phyloP scores from a whole-genome alignment of 371 early-diverging fungal genomes.

The Coemansia sp. region DNA sequence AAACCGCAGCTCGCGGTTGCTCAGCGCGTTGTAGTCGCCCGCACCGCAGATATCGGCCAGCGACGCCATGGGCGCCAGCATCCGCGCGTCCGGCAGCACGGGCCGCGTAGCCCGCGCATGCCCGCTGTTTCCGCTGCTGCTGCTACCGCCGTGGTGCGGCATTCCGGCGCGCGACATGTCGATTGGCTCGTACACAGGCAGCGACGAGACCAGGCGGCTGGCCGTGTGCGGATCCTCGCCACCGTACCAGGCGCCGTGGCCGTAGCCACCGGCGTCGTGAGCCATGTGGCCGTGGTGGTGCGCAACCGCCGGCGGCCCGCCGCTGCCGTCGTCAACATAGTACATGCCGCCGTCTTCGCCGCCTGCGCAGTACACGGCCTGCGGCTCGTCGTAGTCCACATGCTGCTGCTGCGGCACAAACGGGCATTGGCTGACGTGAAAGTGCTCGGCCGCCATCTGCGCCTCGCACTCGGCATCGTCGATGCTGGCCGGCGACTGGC shows the following conservation, averaged over 20 bases:
- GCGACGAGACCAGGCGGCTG: slow-evolving; percentile 17
- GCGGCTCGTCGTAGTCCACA: neutral
- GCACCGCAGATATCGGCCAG: slow-evolving; percentile 25
- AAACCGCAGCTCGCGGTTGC: slow-evolving; percentile 43
- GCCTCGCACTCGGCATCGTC: neutral
- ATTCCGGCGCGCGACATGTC: slow-evolving; percentile 16
- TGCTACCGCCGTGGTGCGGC: neutral
- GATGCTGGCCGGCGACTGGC: slow-evolving; percentile 6
- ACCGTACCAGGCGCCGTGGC: slow-evolving; percentile 1
- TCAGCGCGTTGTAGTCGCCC: slow-evolving; percentile 18
- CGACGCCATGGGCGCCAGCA: slow-evolving; percentile 48
- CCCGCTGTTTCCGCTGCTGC: neutral
- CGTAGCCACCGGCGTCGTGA: neutral
- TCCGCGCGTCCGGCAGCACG: slow-evolving; percentile 28
- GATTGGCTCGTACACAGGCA: slow-evolving; percentile 45
- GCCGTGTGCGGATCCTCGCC: slow-evolving; percentile 1
- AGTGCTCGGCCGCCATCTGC: neutral
- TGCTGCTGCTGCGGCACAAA: neutral
- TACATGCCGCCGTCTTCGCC: neutral
- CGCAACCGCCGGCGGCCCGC: neutral
- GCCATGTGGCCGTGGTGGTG: neutral
- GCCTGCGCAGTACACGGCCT: neutral
- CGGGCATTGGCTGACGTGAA: slow-evolving; percentile 13
- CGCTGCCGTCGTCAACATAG: neutral
- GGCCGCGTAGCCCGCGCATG: slow-evolving; percentile 38